Evolutionary conservation across 2,329 filamentous ascomycete genomes (phyloP), one percentile per base, ranked within the genome.

Genomic region (Corniculantispora saksenae): DNA sequence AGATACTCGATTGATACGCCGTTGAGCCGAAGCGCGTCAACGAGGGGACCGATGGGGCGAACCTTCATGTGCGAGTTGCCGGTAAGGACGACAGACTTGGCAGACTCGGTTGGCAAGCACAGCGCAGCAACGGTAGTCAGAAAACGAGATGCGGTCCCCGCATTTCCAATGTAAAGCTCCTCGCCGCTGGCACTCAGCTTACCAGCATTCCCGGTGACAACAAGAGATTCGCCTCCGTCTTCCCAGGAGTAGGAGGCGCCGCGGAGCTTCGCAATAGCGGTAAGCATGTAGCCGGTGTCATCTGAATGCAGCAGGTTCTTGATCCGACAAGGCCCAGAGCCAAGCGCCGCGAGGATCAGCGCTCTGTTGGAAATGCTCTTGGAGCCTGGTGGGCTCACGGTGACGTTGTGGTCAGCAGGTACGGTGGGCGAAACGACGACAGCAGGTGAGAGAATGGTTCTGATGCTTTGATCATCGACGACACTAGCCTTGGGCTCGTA

Each of bases 281-380:
- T 93, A 53, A 99, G 83, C 95, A 99, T 99, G 77, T 92, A 95
- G 76, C 98, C 93, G 0, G 94, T 97, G 74, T 99, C 95, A 72
- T 98, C 95, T 0, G 95, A 98, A 78, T 97, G 94, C 13, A 99
- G 85, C 38, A 99, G 82, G 72, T 99, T 98, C 77, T 88, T 94
- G 76, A 99, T 91, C 47, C 91, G 90, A 74, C 94, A 97, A 29
- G 89, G 88, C 21, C 95, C 95, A 63, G 87, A 86, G 40, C 94
- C 93, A 38, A 99, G 88, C 15, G 95, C 95, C 53, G 95, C 95
- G 60, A 99, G 84, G n/a, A 99, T 88, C 47, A 99, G 85, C 40
- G 96, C 94, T 53, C 95, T 88, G 78, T 99, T 99, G 0, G 95
- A 99, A 66, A 99, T 93, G 77, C 94, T 97, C 82, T 99, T 99